Base-by-base conservation (phyloP, 345 rosid species). In the Populus nigra region DNA sequence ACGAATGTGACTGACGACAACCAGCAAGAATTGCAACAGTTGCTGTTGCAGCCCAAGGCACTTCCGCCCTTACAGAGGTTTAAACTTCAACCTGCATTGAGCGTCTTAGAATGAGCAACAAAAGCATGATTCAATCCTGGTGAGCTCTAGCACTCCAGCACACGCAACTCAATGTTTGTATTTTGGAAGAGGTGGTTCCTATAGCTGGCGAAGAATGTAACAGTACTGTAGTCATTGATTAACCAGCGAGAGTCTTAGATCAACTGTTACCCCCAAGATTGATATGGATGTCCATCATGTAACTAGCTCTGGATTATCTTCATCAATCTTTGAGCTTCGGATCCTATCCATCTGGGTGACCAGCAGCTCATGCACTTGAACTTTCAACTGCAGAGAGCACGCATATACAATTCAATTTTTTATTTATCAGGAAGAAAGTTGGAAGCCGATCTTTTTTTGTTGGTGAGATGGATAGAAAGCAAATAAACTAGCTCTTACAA, bases 301-400 rank as follows among this genome's bases (percentile, higher is more conserved):
- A 17, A n/a, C 66, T 68, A 18, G 33, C 69, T 55, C 78, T 43
- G 69, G 16, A 25, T 10, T 29, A 65, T 61, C 84, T 75, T 70
- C 65, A 70, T 11, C 16, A 47, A 18, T 77, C 22, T 38, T 69
- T 78, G 61, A 41, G 73, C 79, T 83, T 88, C 31, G 77, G 77
- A 91, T 88, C 81, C 86, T 89, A 66, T 83, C 90, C 90, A 83
- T 88, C 78, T 91, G 96, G 71, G 72, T 81, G 69, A 70, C 79
- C 77, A 93, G 83, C 72, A 90, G 65, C 62, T 85, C 83, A 45
- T 87, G 88, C 81, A 91, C 96, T 76, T 72, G 83, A 69, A 73
- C 79, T 82, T 86, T 91, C 71, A 93, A 84, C 98, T 91, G 90
- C 87, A 84, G 25, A 68, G 47, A 73, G 41, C 39, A 65, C 7